These are phyloP conservation scores for Plasmodium knowlesi DNA, from an alignment of 169 alveolate species.

Conservation along the genomic window DNA sequence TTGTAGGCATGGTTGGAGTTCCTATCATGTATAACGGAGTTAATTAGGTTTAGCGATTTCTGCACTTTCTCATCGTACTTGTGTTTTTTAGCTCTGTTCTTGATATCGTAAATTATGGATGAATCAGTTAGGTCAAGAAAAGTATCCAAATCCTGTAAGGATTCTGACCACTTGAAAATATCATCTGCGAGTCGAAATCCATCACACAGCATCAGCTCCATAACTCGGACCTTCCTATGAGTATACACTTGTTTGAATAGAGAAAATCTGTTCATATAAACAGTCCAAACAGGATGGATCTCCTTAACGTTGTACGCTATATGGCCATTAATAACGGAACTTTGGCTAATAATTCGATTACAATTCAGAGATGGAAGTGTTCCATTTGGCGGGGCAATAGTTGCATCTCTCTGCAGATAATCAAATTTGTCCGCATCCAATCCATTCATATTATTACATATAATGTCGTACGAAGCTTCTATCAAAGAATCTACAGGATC, in stretches of 20 bases:
- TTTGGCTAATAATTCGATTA: slow-evolving; percentile 73
- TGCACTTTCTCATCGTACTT: slow-evolving; percentile 37
- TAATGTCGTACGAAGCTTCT: slow-evolving; percentile 90
- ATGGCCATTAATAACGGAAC: slow-evolving; percentile 78
- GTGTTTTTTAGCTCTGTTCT: slow-evolving; percentile 8
- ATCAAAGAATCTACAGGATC: slow-evolving; percentile 78
- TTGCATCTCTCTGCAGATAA: slow-evolving; percentile 91
- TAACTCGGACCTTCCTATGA: slow-evolving; percentile 83
- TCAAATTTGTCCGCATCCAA: slow-evolving; percentile 94
- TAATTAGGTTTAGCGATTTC: slow-evolving; percentile 44
- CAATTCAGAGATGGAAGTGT: slow-evolving; percentile 67
- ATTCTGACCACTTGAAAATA: slow-evolving; percentile 71
- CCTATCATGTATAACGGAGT: slow-evolving; percentile 72
- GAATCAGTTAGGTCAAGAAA: slow-evolving; percentile 62
- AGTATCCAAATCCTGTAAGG: slow-evolving; percentile 43
- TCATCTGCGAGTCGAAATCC: slow-evolving; percentile 67
- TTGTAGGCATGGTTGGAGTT: slow-evolving; percentile 57
- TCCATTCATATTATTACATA: slow-evolving; percentile 90
- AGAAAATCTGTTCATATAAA: slow-evolving; percentile 84
- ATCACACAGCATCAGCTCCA: slow-evolving; percentile 87
- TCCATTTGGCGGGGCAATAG: slow-evolving; percentile 81
- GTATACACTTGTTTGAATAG: slow-evolving; percentile 84
- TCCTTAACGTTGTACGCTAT: slow-evolving; percentile 81
- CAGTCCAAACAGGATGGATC: slow-evolving; percentile 82
- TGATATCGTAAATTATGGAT: slow-evolving; percentile 62